Evolutionary conservation across 2,329 filamentous ascomycete species (phyloP).

Genomic region (Plectosphaerella plurivora): DNA sequence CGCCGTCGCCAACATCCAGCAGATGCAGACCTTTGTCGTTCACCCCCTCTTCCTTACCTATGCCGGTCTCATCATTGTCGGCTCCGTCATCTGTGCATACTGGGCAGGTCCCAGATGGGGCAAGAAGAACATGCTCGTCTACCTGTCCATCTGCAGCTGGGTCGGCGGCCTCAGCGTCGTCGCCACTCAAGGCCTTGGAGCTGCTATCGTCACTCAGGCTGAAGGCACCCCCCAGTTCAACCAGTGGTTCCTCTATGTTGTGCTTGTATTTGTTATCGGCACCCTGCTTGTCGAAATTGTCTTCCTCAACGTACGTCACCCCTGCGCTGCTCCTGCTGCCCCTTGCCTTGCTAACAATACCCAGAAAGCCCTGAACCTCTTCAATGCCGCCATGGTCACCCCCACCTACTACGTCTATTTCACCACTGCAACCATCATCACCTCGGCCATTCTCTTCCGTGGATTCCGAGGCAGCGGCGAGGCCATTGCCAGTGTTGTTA

Average conservation of each 20-base stretch:
- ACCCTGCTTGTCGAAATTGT: slow-evolving; percentile 92
- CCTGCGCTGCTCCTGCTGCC: slow-evolving; percentile 3
- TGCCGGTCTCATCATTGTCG: slow-evolving; percentile 75
- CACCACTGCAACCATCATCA: slow-evolving; percentile 91
- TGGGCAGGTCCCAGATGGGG: slow-evolving; percentile 85
- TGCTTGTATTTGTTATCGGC: slow-evolving; percentile 84
- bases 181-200: slow-evolving; percentile 85
- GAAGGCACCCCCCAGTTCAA: slow-evolving; percentile 85
- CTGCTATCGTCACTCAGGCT: slow-evolving; percentile 84
- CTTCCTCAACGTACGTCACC: slow-evolving; percentile 78
- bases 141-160: slow-evolving; percentile 93
- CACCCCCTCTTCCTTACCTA: slow-evolving; percentile 83
- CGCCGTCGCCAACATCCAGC: slow-evolving; percentile 80
- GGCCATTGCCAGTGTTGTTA: slow-evolving; percentile 81
- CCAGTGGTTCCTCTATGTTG: slow-evolving; percentile 92
- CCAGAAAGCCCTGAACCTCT: slow-evolving; percentile 96
- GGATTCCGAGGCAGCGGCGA: slow-evolving; percentile 85
- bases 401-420: slow-evolving; percentile 99
- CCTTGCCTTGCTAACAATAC: slow-evolving; percentile 21
- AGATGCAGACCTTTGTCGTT: slow-evolving; percentile 87
- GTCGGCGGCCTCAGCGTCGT: slow-evolving; percentile 93
- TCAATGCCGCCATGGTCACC: slow-evolving; percentile 94
- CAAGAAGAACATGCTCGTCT: slow-evolving; percentile 96
- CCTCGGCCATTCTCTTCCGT: slow-evolving; percentile 85
- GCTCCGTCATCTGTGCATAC: slow-evolving; percentile 65